Percentiles rank a stretch among this genome's conserved stretches.
Evolutionary conservation across 169 alveolate genomes (phyloP).

Genomic region (Eimeria zaria): DNA sequence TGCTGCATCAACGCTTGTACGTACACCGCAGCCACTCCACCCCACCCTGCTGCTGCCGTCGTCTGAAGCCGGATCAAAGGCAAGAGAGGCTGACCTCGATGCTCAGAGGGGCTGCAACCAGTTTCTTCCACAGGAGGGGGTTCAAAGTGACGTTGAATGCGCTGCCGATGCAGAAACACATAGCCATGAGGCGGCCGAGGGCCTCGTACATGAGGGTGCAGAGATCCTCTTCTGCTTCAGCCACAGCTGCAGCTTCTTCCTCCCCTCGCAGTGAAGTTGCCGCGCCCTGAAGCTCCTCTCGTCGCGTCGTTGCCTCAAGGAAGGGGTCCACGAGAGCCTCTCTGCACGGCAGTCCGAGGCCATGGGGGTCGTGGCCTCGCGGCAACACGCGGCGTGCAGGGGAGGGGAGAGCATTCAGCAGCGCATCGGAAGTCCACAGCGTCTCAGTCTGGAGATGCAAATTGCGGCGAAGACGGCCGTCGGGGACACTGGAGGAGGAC

Average conservation of each 20-base stretch:
- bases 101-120: conserved; percentile 86
- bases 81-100: conserved; percentile 67
- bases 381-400: conserved; percentile 45
- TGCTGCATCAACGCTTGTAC: background rate
- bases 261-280: background rate
- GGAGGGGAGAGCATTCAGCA: conserved; percentile 24
- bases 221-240: conserved; percentile 81
- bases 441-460: conserved; percentile 18
- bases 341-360: background rate
- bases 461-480: conserved; percentile 10
- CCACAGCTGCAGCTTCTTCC: too few species aligned
- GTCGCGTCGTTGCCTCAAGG: background rate
- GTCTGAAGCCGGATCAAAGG: background rate
- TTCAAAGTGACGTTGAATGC: conserved; percentile 93
- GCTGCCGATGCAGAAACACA: conserved; percentile 93
- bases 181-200: conserved; percentile 95
- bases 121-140: conserved; percentile 95
- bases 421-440: conserved; percentile 48
- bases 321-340: conserved; percentile 26
- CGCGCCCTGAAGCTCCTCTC: background rate
- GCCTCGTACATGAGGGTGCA: conserved; percentile 94
- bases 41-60: background rate
- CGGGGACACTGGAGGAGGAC: background rate
- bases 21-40: background rate
- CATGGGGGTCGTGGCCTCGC: conserved; percentile 9